Percentiles rank a stretch among this genome's conserved stretches.
Evolutionary conservation across 2,329 filamentous ascomycete genomes (phyloP).

Genomic region (Atkinsonella texensis): DNA sequence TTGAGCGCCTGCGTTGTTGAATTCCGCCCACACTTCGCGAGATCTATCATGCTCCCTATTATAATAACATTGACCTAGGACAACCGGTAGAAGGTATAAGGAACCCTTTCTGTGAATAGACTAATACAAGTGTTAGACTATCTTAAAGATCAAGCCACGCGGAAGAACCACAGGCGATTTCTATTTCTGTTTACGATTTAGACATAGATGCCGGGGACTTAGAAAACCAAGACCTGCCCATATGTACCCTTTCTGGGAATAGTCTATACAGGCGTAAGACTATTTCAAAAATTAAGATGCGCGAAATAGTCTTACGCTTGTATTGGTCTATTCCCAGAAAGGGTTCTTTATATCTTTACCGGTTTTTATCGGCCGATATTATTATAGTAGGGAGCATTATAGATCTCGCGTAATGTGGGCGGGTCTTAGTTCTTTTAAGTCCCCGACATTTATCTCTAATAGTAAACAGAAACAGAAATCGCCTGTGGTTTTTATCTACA

Average conservation of each 20-base stretch:
- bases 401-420: not conserved
- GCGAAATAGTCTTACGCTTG: not conserved
- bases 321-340: not conserved
- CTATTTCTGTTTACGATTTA: not conserved
- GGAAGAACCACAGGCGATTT: too few species aligned
- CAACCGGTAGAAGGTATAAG: not conserved
- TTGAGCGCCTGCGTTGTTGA: not conserved
- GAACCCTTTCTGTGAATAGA: not conserved
- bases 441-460: not conserved
- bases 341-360: not conserved
- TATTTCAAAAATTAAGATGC: too few species aligned
- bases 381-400: not conserved
- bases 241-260: too few species aligned
- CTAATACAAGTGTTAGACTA: not conserved
- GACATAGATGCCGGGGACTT: too few species aligned
- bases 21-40: not conserved
- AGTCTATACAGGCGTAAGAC: too few species aligned
- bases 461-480: not conserved
- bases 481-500: too few species aligned
- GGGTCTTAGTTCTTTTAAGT: not conserved
- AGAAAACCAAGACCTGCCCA: too few species aligned
- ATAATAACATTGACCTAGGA: not conserved
- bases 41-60: not conserved
- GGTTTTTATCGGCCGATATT: not conserved
- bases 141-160: too few species aligned